Conservation (phyloP, 106 monocot genomes). For the Triglochin maritima region DNA sequence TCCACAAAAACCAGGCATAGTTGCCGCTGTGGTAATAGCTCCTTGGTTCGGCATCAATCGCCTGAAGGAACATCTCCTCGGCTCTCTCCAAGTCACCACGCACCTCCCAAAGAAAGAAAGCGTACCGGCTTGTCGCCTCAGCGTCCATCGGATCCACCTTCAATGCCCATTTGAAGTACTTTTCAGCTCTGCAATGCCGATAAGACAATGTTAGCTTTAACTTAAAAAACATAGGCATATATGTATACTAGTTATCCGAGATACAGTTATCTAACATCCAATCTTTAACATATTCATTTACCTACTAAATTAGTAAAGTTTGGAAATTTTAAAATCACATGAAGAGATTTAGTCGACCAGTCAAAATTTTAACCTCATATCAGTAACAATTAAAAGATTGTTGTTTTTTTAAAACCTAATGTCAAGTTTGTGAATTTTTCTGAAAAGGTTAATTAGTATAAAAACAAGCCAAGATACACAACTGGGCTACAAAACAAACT, state of each 20-base stretch:
- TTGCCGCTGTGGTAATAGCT: slow-evolving; percentile 29
- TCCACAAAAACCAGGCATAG: slow-evolving; percentile 45
- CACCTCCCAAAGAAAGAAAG: slow-evolving; percentile 54
- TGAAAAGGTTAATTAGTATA: no score
- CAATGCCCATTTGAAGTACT: slow-evolving; percentile 47
- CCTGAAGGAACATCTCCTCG: slow-evolving; percentile 61
- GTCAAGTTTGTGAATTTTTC: no score
- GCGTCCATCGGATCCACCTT: slow-evolving; percentile 40
- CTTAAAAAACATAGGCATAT: background rate
- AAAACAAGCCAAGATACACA: no score
- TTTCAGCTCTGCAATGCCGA: slow-evolving; percentile 34
- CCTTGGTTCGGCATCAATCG: slow-evolving; percentile 26
- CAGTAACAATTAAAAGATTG: no score
- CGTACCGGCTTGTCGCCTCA: slow-evolving; percentile 50
- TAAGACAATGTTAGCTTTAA: background rate
- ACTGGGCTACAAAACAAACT: no score
- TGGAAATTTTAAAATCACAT: no score
- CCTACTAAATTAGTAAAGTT: no score
- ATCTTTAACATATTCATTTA: no score
- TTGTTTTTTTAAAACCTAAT: no score
- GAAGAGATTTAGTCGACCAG: no score
- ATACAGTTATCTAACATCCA: background rate
- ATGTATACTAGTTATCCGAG: background rate
- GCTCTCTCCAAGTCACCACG: slow-evolving; percentile 44
- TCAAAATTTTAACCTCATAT: no score